A percentile compares a stretch with the other conserved stretches of the same genome.
phyloP scores from a whole-genome alignment of 1,284 basidiomycete genomes.

The Takashimella koratensis region DNA sequence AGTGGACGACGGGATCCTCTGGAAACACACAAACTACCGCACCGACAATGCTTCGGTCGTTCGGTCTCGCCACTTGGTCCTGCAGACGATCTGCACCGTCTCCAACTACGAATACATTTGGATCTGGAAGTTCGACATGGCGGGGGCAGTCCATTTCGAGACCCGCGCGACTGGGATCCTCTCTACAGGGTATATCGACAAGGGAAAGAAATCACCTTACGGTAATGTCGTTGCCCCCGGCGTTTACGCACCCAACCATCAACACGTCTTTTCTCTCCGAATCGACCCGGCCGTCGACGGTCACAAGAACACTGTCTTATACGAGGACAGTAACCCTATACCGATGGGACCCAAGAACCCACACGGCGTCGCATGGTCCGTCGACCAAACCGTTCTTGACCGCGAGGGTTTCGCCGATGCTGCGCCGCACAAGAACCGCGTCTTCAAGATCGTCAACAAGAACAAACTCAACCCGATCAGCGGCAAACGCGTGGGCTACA shows the following conservation, averaged over 20 bases:
- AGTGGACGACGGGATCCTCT: slow-evolving; percentile 46
- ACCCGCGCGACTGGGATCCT: slow-evolving; percentile 49
- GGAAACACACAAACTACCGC: slow-evolving; percentile 50
- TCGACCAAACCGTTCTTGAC: slow-evolving; percentile 33
- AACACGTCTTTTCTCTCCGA: slow-evolving; percentile 48
- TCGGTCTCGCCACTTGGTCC: slow-evolving; percentile 40
- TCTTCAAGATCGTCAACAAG: slow-evolving; percentile 40
- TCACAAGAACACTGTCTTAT: slow-evolving; percentile 39
- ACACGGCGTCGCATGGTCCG: slow-evolving; percentile 35
- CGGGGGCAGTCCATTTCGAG: slow-evolving; percentile 47
- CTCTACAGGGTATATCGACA: slow-evolving; percentile 38
- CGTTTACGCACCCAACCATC: slow-evolving; percentile 45
- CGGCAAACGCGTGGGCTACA: slow-evolving; percentile 85
- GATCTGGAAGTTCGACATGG: slow-evolving; percentile 45
- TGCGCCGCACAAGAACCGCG: slow-evolving; percentile 28
- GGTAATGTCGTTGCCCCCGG: slow-evolving; percentile 48
- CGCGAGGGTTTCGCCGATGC: slow-evolving; percentile 35
- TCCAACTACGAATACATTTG: slow-evolving; percentile 36
- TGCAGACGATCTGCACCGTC: slow-evolving; percentile 46
- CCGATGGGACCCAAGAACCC: slow-evolving; percentile 26
- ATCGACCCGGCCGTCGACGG: slow-evolving; percentile 38
- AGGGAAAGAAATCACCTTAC: slow-evolving; percentile 41
- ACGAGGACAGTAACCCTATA: slow-evolving; percentile 40
- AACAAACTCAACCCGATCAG: slow-evolving; percentile 68
- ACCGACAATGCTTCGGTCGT: slow-evolving; percentile 35